A percentile compares a stretch with the other conserved stretches of the same genome.
Conservation (phyloP, 768 basidiomycete species). For the Tephrocybe sp. region DNA sequence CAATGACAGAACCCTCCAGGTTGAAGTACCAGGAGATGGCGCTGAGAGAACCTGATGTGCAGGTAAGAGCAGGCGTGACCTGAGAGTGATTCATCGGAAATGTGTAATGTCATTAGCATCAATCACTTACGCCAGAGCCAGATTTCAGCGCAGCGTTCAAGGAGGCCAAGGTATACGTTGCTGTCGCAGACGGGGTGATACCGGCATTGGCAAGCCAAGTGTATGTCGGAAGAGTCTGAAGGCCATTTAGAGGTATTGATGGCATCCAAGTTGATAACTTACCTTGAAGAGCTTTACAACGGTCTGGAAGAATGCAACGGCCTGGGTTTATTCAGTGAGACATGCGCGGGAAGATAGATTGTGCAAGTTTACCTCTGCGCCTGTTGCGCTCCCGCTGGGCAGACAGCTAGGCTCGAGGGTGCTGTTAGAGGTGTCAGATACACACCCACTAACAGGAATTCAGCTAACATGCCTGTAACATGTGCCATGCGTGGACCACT, state of each 20-base stretch:
- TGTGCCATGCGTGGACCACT: slow-evolving; percentile 72
- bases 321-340: slow-evolving; percentile 36
- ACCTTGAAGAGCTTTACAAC: slow-evolving; percentile 62
- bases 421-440: slow-evolving; percentile 33
- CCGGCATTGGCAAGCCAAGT: slow-evolving; percentile 69
- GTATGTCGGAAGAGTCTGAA: slow-evolving; percentile 61
- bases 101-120: not conserved
- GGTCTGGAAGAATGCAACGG: slow-evolving; percentile 64
- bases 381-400: slow-evolving; percentile 54
- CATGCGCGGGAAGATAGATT: not conserved
- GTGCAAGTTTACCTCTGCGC: slow-evolving; percentile 51
- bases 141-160: slow-evolving; percentile 54
- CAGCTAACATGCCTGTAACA: slow-evolving; percentile 40
- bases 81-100: slow-evolving; percentile 16
- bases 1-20: slow-evolving; percentile 62
- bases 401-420: slow-evolving; percentile 61
- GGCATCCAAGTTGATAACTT: slow-evolving; percentile 18
- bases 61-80: slow-evolving; percentile 43
- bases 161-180: slow-evolving; percentile 57
- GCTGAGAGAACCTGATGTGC: slow-evolving; percentile 28
- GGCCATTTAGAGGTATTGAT: slow-evolving; percentile 1
- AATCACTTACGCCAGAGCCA: slow-evolving; percentile 52
- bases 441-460: not conserved
- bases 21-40: slow-evolving; percentile 65
- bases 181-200: slow-evolving; percentile 63